Percentiles rank a stretch among this genome's conserved stretches.
Evolutionary conservation across 2,329 filamentous ascomycete species (phyloP).

Genomic region (Sarocladium kiliense): DNA sequence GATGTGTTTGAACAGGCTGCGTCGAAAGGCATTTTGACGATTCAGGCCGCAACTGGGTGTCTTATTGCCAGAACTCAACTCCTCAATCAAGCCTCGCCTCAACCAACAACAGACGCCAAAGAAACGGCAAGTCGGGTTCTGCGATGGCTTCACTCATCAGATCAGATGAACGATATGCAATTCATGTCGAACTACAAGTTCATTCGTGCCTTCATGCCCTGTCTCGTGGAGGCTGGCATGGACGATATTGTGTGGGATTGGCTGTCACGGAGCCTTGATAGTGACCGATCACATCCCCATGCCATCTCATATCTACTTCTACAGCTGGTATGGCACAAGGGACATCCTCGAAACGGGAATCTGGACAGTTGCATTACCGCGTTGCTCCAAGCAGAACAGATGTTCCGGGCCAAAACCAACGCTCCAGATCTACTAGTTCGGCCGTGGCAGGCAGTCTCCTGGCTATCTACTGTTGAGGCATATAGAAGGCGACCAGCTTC

Average conservation of each 20-base stretch:
- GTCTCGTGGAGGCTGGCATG: slow-evolving; percentile 47
- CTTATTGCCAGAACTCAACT: slow-evolving; percentile 42
- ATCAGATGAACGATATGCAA: slow-evolving; percentile 37
- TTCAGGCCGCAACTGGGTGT: slow-evolving; percentile 47
- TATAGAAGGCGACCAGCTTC: slow-evolving; percentile 40
- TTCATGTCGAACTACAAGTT: slow-evolving; percentile 39
- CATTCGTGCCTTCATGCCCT: slow-evolving; percentile 37
- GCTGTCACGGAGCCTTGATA: slow-evolving; percentile 28
- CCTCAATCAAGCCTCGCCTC: slow-evolving; percentile 24
- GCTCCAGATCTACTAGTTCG: slow-evolving; percentile 31
- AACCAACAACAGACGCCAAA: slow-evolving; percentile 30
- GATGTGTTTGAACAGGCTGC: slow-evolving; percentile 53
- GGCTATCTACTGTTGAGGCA: slow-evolving; percentile 46
- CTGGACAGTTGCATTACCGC: slow-evolving; percentile 46
- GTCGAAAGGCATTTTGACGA: slow-evolving; percentile 50
- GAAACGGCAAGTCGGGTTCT: slow-evolving; percentile 44
- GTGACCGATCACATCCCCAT: slow-evolving; percentile 13
- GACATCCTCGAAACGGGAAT: slow-evolving; percentile 31
- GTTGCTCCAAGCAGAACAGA: slow-evolving; percentile 40
- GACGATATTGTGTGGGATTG: slow-evolving; percentile 49
- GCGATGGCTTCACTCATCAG: slow-evolving; percentile 48
- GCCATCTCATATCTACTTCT: slow-evolving; percentile 28
- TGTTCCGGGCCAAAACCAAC: slow-evolving; percentile 30
- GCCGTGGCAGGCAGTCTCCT: slow-evolving; percentile 45
- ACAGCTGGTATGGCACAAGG: slow-evolving; percentile 37